Conservation (phyloP, 768 basidiomycete species). For the Macrolepiota fuliginosa region DNA sequence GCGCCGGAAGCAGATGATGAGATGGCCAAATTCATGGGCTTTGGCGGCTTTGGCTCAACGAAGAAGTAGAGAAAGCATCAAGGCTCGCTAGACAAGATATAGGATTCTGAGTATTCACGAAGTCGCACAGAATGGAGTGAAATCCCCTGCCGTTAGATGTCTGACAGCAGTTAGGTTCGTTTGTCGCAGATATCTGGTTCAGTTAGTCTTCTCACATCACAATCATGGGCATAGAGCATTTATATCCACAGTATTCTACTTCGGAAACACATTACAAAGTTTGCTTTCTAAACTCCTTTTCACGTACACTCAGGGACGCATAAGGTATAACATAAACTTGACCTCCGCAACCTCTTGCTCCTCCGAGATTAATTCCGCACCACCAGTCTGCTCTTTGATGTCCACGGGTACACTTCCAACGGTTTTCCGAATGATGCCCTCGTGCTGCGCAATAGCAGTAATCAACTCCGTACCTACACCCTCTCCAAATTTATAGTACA, state of each 20-base stretch:
- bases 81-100: too few relatives aligned
- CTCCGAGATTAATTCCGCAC: slow-evolving; percentile 69
- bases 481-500: slow-evolving; percentile 80
- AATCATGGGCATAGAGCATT: slow-evolving; percentile 10
- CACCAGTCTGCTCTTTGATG: slow-evolving; percentile 45
- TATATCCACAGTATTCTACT: slow-evolving; percentile 24
- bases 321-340: slow-evolving; percentile 72
- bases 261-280: slow-evolving; percentile 21
- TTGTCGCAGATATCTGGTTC: background rate
- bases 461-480: slow-evolving; percentile 63
- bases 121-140: too few relatives aligned
- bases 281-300: slow-evolving; percentile 15
- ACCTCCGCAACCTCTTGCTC: slow-evolving; percentile 83
- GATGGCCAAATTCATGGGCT: slow-evolving; percentile 87
- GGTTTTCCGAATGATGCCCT: slow-evolving; percentile 69
- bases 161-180: background rate
- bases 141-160: too few relatives aligned
- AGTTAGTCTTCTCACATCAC: background rate
- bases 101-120: too few relatives aligned
- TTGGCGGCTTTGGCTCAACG: slow-evolving; percentile 84
- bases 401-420: slow-evolving; percentile 71
- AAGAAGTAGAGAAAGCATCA: slow-evolving; percentile 54
- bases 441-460: slow-evolving; percentile 62
- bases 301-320: slow-evolving; percentile 38
- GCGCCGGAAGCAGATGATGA: slow-evolving; percentile 51